These are phyloP conservation scores for Diplocarpon rosae DNA, from an alignment of 2,329 filamentous ascomycete species.

Conservation along the genomic window DNA sequence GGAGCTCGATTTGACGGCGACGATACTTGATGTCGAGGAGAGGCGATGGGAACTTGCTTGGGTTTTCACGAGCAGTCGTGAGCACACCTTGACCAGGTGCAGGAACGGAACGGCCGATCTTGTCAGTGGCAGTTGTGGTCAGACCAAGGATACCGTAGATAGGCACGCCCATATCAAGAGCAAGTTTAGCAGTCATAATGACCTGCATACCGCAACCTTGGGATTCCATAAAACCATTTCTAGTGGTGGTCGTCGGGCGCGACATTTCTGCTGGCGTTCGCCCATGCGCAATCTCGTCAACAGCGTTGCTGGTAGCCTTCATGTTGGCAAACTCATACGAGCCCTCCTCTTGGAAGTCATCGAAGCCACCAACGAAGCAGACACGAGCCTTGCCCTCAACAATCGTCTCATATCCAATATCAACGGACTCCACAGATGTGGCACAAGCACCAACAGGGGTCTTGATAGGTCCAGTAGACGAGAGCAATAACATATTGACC, in stretches of 20 bases:
- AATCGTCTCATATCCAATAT: conserved; percentile 97
- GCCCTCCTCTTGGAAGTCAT: conserved; percentile 98
- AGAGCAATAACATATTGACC: conserved; percentile 98
- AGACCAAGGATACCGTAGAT: conserved; percentile 92
- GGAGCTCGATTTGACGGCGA: conserved; percentile 84
- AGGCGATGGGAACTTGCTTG: conserved; percentile 87
- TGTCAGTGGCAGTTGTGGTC: conserved; percentile 94
- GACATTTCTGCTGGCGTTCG: conserved; percentile 97
- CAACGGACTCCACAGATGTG: conserved; percentile 91
- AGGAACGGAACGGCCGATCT: conserved; percentile 95
- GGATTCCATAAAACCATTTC: conserved; percentile 98
- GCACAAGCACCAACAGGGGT: conserved; percentile 96
- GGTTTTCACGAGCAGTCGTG: conserved; percentile 84
- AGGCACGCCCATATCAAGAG: conserved; percentile 95
- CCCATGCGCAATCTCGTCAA: conserved; percentile 91
- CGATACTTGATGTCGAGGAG: conserved; percentile 97
- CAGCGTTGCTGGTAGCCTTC: conserved; percentile 97
- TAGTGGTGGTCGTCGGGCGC: conserved; percentile 87
- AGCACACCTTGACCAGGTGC: conserved; percentile 95
- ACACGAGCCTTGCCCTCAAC: conserved; percentile 95
- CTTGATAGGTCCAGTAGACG: conserved; percentile 96
- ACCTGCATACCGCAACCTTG: conserved; percentile 97
- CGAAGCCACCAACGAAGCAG: conserved; percentile 96
- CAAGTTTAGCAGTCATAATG: conserved; percentile 94
- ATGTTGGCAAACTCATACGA: conserved; percentile 99